phyloP scores from a whole-genome alignment of 257 asterid genomes.

The Coffea canephora region DNA sequence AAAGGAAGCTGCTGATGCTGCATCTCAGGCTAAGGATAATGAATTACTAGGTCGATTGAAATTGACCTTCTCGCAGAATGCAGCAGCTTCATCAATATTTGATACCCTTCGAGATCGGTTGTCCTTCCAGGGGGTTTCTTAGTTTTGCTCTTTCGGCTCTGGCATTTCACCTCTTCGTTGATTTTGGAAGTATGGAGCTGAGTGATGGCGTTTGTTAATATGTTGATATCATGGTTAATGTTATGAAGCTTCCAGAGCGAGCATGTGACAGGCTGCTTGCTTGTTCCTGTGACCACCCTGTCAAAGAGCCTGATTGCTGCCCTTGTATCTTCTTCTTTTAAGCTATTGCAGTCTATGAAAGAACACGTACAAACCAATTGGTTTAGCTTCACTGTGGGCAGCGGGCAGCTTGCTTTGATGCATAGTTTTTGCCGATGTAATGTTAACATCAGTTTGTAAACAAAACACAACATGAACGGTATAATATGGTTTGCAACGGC shows the following conservation, averaged over 20 bases:
- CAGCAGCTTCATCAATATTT: constrained; percentile 69
- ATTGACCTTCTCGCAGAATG: constrained; percentile 63
- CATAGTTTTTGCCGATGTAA: background rate
- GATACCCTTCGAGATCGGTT: constrained; percentile 78
- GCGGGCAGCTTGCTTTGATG: background rate
- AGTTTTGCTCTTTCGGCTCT: constrained; percentile 12
- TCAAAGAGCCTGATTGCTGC: background rate
- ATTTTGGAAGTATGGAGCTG: background rate
- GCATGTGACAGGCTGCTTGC: background rate
- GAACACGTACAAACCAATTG: background rate
- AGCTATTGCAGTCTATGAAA: background rate
- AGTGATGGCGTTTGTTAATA: background rate
- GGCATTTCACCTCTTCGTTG: background rate
- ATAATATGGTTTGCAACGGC: background rate
- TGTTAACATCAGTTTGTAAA: background rate
- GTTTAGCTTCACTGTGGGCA: background rate
- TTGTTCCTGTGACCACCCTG: background rate
- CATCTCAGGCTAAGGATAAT: constrained; percentile 86
- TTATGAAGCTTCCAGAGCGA: background rate
- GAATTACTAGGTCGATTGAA: constrained; percentile 78
- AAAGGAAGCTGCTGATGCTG: constrained; percentile 93
- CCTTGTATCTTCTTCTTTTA: background rate
- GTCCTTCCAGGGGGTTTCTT: constrained; percentile 76
- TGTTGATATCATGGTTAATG: background rate
- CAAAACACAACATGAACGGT: background rate